A percentile compares a stretch with the other conserved stretches of the same genome.
Conservation (phyloP, 495 filamentous ascomycete species). For the Amorphotheca resinae region DNA sequence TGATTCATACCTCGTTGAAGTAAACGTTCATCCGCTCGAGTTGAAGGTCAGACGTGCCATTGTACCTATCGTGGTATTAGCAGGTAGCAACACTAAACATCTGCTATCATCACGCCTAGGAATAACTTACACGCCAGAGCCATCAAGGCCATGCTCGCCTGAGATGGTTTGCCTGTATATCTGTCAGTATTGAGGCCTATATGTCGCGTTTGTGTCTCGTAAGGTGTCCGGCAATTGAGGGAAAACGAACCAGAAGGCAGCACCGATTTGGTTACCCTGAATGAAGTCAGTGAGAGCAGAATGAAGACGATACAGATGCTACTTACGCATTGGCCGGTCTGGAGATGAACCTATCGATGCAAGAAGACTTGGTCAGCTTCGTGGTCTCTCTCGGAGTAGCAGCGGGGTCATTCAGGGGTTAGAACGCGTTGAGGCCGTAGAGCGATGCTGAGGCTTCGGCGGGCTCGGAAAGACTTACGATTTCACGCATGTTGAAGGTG, state of each 20-base stretch:
- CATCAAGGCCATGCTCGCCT: constrained; percentile 97
- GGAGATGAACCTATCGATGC: constrained; percentile 72
- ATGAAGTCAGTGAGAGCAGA: constrained; percentile 28
- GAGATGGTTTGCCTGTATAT: constrained; percentile 75
- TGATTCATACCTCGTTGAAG: constrained; percentile 85
- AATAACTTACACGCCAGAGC: constrained; percentile 69
- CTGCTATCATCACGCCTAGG: neutral
- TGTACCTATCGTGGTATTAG: constrained; percentile 54
- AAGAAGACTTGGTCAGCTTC: constrained; percentile 27
- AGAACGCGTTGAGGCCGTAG: constrained; percentile 12
- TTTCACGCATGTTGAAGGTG: constrained; percentile 74
- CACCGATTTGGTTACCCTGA: constrained; percentile 99
- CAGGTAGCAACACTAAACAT: constrained; percentile 24
- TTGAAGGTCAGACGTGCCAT: constrained; percentile 95
- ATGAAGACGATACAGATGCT: constrained; percentile 21
- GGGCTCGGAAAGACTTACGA: constrained; percentile 47
- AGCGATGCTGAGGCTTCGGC: constrained; percentile 16
- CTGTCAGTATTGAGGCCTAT: constrained; percentile 20
- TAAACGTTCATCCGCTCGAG: constrained; percentile 99
- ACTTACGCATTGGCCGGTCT: constrained; percentile 97
- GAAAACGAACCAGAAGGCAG: constrained; percentile 82
- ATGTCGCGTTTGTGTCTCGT: constrained; percentile 9
- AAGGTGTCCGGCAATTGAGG: constrained; percentile 4
- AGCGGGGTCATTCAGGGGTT: constrained; percentile 36
- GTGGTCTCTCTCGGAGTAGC: constrained; percentile 29